phyloP scores from a whole-genome alignment of 768 basidiomycete species.

The Tulasnella sp. region DNA sequence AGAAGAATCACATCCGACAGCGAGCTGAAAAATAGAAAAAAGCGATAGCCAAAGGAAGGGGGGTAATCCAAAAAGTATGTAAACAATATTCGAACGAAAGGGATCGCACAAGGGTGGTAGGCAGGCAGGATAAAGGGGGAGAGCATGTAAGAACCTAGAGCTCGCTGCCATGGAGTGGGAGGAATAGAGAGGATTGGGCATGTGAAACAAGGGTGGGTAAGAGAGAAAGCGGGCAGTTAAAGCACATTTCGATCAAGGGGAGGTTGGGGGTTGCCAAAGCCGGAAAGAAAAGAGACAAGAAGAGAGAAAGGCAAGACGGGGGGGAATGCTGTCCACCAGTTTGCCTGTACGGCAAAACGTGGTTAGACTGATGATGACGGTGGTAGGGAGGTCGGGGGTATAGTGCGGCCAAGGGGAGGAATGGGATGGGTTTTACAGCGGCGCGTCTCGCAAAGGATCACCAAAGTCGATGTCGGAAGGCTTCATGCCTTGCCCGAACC shows the following conservation, averaged over 20 bases:
- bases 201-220: neutral
- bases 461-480: slow-evolving; percentile 16
- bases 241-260: neutral
- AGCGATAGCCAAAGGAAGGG: slow-evolving; percentile 34
- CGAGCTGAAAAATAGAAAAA: slow-evolving; percentile 4
- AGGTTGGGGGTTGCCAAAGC: neutral
- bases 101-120: neutral
- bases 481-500: slow-evolving; percentile 1
- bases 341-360: neutral
- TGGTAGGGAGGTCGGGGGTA: slow-evolving; percentile 15
- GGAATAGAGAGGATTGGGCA: neutral
- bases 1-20: neutral
- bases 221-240: neutral
- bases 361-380: neutral
- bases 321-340: neutral
- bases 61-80: slow-evolving; percentile 34
- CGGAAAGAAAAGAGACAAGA: neutral
- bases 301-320: neutral
- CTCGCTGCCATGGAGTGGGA: neutral
- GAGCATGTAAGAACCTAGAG: too few relatives aligned
- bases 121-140: neutral
- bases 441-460: slow-evolving; percentile 1
- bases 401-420: neutral
- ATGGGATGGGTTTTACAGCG: neutral
- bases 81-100: slow-evolving; percentile 15